phyloP scores from a whole-genome alignment of 208 protist genomes.

The Naegleria gruberi region DNA sequence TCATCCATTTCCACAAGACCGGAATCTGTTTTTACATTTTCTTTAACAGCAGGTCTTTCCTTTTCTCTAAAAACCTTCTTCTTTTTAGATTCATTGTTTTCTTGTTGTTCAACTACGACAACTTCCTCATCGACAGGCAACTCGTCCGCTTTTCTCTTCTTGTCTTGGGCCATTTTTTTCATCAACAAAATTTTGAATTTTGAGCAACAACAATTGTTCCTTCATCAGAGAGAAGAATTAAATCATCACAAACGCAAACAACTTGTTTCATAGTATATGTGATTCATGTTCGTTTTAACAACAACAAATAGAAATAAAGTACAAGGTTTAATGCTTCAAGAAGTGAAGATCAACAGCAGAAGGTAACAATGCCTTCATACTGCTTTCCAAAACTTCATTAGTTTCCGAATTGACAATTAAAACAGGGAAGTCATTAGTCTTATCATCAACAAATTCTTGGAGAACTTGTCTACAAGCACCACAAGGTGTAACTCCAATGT shows the following conservation, averaged over 20 bases:
- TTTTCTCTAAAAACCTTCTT: neutral
- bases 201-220: neutral
- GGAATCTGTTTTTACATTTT: neutral
- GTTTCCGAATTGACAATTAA: neutral
- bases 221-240: neutral
- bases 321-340: neutral
- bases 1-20: neutral
- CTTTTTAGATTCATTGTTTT: neutral
- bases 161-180: neutral
- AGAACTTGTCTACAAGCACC: conserved; percentile 15
- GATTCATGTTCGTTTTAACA: no score
- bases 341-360: neutral
- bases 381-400: neutral
- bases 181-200: neutral
- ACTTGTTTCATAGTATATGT: no score
- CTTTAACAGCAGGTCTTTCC: neutral
- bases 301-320: no score
- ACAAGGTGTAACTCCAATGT: neutral
- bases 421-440: neutral
- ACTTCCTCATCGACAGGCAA: neutral
- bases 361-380: conserved; percentile 10
- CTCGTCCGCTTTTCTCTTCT: neutral
- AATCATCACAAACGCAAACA: no score
- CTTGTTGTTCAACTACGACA: neutral
- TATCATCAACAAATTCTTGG: neutral